These are phyloP conservation scores for Tephrocybe sp. DNA, from an alignment of 768 basidiomycete genomes.

Conservation along the genomic window DNA sequence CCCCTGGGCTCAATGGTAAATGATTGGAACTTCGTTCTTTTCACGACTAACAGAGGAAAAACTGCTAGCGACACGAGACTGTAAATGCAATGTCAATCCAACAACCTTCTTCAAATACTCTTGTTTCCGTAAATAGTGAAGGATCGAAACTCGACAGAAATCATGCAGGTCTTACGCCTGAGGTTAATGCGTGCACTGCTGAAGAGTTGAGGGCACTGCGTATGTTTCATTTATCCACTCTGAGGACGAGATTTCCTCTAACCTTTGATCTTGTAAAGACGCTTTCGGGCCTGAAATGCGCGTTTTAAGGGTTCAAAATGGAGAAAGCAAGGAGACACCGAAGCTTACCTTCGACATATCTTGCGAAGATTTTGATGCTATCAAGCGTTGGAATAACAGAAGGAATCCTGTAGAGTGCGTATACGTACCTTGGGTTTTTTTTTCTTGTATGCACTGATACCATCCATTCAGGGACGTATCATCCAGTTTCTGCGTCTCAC, in stretches of 20 bases:
- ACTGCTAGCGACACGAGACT: too few species aligned
- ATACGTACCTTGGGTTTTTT: neutral
- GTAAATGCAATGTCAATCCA: too few species aligned
- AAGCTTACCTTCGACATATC: constrained; percentile 22
- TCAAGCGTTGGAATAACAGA: constrained; percentile 38
- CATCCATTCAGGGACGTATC: constrained; percentile 26
- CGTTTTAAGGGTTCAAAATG: constrained; percentile 12
- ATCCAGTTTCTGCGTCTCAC: constrained; percentile 38
- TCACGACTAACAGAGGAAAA: too few species aligned
- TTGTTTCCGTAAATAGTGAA: too few species aligned
- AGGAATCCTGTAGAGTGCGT: constrained; percentile 31
- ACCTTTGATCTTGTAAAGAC: constrained; percentile 10
- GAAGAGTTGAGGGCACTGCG: constrained; percentile 3
- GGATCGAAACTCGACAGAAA: too few species aligned
- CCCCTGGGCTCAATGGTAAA: neutral
- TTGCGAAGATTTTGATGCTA: constrained; percentile 21
- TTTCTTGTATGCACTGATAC: constrained; percentile 1
- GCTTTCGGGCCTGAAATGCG: constrained; percentile 19
- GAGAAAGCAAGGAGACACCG: constrained; percentile 2
- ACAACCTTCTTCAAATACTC: too few species aligned
- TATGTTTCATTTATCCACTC: constrained; percentile 2
- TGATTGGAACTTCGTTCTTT: too few species aligned
- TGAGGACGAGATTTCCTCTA: neutral
- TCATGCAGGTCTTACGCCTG: too few species aligned
- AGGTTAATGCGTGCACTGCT: neutral